Conservation (phyloP, 768 basidiomycete species). For the Boletus speciosus region DNA sequence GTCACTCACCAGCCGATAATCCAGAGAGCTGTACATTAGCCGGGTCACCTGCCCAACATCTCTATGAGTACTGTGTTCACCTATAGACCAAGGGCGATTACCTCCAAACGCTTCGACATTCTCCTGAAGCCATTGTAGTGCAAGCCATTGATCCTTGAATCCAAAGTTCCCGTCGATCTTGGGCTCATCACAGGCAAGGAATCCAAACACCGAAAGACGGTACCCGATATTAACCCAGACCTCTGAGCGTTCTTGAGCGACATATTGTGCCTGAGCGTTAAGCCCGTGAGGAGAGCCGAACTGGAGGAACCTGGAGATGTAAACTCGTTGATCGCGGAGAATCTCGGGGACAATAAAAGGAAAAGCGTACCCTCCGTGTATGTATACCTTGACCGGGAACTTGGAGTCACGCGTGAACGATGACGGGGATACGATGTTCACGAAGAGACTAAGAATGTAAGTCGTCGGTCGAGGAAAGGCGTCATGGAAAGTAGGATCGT, state of each 20-base stretch:
- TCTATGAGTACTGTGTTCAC: not conserved
- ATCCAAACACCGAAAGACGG: constrained; percentile 73
- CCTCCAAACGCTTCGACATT: constrained; percentile 73
- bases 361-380: constrained; percentile 64
- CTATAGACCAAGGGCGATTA: constrained; percentile 12
- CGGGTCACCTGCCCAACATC: constrained; percentile 48
- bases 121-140: constrained; percentile 64
- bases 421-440: constrained; percentile 62
- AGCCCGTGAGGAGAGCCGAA: constrained; percentile 72
- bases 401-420: constrained; percentile 37
- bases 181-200: constrained; percentile 64
- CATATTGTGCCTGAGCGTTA: constrained; percentile 60
- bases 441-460: constrained; percentile 45
- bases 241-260: constrained; percentile 59
- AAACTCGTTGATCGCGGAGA: not conserved
- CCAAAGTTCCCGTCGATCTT: constrained; percentile 70
- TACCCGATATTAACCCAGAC: constrained; percentile 79
- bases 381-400: constrained; percentile 70
- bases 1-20: constrained; percentile 59
- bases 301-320: constrained; percentile 60
- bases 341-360: not conserved
- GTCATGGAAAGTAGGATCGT: not conserved
- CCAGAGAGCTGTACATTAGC: constrained; percentile 60
- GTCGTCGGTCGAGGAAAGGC: not conserved
- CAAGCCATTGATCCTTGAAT: constrained; percentile 83